phyloP scores from a whole-genome alignment of 2,329 filamentous ascomycete genomes.

The Thyridium curvatum region DNA sequence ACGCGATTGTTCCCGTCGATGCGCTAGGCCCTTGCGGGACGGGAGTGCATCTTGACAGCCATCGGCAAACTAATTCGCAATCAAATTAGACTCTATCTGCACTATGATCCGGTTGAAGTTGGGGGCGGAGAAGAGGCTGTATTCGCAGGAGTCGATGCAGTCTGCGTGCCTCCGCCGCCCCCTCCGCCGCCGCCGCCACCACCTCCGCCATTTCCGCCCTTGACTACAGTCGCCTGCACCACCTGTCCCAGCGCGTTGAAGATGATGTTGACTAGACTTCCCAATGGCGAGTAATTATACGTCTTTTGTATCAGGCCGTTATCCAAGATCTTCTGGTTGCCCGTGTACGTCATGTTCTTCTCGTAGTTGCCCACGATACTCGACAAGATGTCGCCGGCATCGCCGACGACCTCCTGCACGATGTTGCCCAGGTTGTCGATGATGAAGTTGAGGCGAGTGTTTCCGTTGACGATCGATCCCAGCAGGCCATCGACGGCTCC shows the following conservation, averaged over 20 bases:
- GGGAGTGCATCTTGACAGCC: no score
- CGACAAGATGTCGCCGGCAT: slow-evolving; percentile 34
- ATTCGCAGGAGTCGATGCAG: slow-evolving; percentile 3
- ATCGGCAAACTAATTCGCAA: no score
- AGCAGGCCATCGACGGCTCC: slow-evolving; percentile 53
- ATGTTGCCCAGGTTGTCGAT: slow-evolving; percentile 59
- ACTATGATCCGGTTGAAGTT: no score
- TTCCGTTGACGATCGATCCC: slow-evolving; percentile 51
- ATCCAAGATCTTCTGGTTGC: slow-evolving; percentile 23
- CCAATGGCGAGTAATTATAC: slow-evolving; percentile 43
- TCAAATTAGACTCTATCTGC: no score
- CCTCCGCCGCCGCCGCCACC: slow-evolving; percentile 6
- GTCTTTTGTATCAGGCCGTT: slow-evolving; percentile 39
- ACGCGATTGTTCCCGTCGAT: no score
- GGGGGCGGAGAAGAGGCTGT: not conserved
- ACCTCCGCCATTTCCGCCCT: slow-evolving; percentile 6
- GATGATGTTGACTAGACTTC: slow-evolving; percentile 46
- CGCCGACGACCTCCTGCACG: slow-evolving; percentile 49
- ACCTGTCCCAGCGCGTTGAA: slow-evolving; percentile 49
- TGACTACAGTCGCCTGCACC: slow-evolving; percentile 37
- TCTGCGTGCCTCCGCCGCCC: slow-evolving; percentile 2
- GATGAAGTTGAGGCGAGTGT: slow-evolving; percentile 46
- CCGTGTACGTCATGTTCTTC: slow-evolving; percentile 50
- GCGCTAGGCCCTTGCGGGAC: no score
- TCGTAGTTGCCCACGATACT: slow-evolving; percentile 52